Evolutionary conservation across 768 basidiomycete species (phyloP).

Genomic region (Tricholoma saponaceum): DNA sequence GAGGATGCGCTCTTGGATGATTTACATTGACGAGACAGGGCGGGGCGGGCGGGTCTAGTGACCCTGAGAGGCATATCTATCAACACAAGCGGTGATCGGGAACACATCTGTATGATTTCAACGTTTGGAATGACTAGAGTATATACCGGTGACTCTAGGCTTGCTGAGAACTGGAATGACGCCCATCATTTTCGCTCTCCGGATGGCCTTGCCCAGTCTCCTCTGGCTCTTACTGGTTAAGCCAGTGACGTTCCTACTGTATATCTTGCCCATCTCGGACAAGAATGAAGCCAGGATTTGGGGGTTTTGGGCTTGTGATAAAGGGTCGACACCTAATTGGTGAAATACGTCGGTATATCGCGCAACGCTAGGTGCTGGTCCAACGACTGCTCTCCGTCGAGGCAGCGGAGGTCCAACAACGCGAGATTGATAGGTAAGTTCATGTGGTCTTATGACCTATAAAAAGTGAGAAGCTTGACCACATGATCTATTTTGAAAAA

Average conservation of each 20-base stretch:
- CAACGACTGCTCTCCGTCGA: conserved; percentile 39
- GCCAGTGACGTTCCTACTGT: conserved; percentile 59
- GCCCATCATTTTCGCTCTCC: conserved; percentile 90
- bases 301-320: conserved; percentile 63
- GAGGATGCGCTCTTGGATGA: neutral
- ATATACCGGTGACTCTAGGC: neutral
- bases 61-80: too few relatives aligned
- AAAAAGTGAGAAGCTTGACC: neutral
- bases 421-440: conserved; percentile 27
- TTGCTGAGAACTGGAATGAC: conserved; percentile 58
- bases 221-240: conserved; percentile 81
- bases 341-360: conserved; percentile 63
- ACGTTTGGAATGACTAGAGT: neutral
- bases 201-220: conserved; percentile 76
- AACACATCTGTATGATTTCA: neutral
- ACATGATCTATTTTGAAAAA: neutral
- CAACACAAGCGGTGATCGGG: neutral
- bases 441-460: conserved; percentile 19
- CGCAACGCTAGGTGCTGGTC: conserved; percentile 52
- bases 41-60: neutral
- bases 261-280: conserved; percentile 79
- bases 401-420: conserved; percentile 15
- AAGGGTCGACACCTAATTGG: conserved; percentile 69
- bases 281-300: conserved; percentile 53
- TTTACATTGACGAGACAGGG: neutral